Percentiles rank a stretch among this genome's conserved stretches.
Evolutionary conservation across 345 rosid genomes (phyloP).

Genomic region (Syzygium grande): DNA sequence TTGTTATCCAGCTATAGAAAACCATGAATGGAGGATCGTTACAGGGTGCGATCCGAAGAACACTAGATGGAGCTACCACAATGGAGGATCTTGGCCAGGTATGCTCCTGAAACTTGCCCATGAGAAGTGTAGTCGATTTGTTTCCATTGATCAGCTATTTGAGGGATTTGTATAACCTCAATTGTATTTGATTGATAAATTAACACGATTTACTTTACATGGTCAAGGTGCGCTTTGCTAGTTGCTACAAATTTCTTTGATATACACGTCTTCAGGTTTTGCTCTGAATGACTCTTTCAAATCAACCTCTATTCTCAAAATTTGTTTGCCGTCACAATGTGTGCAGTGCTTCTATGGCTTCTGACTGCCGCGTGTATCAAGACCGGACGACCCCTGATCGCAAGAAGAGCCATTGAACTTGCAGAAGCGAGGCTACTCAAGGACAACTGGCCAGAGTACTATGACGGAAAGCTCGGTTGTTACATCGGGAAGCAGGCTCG

Average conservation of each 20-base stretch:
- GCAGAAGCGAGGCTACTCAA: conserved; percentile 66
- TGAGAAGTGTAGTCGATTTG: not conserved
- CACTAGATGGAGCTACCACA: conserved; percentile 97
- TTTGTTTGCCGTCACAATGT: not conserved
- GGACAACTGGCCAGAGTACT: conserved; percentile 92
- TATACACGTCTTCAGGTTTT: not conserved
- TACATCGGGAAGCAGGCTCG: conserved; percentile 87
- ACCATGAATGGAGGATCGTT: conserved; percentile 80
- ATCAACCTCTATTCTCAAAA: not conserved
- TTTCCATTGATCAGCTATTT: not conserved
- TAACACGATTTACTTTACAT: not conserved
- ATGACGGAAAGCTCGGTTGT: conserved; percentile 89
- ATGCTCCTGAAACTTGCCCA: not conserved
- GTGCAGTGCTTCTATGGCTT: conserved; percentile 84
- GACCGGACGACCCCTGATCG: conserved; percentile 92
- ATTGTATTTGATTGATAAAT: not conserved
- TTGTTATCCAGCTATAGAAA: conserved; percentile 85
- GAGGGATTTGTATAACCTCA: not conserved
- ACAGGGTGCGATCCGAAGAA: conserved; percentile 97
- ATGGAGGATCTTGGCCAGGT: conserved; percentile 99
- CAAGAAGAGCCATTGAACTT: conserved; percentile 73
- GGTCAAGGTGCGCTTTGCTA: not conserved
- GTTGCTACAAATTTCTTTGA: not conserved
- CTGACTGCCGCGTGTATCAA: conserved; percentile 86
- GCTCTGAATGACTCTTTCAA: not conserved